Base-by-base conservation (phyloP, 345 rosid species). In the Salix exigua region DNA sequence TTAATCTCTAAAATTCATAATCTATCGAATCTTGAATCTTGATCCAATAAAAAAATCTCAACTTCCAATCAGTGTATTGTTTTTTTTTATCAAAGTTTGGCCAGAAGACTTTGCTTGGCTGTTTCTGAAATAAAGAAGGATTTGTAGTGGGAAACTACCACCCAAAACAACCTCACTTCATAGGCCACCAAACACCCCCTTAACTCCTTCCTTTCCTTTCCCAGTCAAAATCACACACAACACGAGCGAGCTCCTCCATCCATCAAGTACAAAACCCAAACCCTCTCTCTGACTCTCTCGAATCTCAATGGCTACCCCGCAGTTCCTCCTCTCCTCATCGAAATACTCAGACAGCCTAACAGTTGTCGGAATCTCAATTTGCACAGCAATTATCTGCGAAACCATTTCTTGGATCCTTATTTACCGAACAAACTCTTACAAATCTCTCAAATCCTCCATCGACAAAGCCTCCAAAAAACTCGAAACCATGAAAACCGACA, bases 391-490 rank as follows among this genome's bases (percentile, higher is more conserved):
- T 4, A 85, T 96, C 75, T 96, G 99, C 83, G 98, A 96, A 72
- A 92, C 94, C 53, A 96, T 96, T 85, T 96, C 99, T 2, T 96
- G 97, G 98, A 75, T 96, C 85, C 85, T 96, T 66, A 93, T 96
- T 85, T 93, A 96, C 92, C 93, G 98, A n/a, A 93, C 99, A 44
- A 86, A 72, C 87, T 91, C 97, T 33, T 92, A 96, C 92, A 93
- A 88, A 85, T 84, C 97, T 79, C 91, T 96, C 73, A 92, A 92
- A 79, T 91, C 93, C 83, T 91, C 99, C 70, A 96, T 93, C 75
- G 97, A 96, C 87, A 91, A 88, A 68, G 99, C 99, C 7, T 88
- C 99, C 40, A 96, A 93, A 88, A 96, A 93, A 78, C 94, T 96
- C 68, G 99, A 96, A 84, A 85, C 90, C 60, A 91, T 96, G 98